Conservation (phyloP, 306 rosid species). For the Vigna reflexopilosa region DNA sequence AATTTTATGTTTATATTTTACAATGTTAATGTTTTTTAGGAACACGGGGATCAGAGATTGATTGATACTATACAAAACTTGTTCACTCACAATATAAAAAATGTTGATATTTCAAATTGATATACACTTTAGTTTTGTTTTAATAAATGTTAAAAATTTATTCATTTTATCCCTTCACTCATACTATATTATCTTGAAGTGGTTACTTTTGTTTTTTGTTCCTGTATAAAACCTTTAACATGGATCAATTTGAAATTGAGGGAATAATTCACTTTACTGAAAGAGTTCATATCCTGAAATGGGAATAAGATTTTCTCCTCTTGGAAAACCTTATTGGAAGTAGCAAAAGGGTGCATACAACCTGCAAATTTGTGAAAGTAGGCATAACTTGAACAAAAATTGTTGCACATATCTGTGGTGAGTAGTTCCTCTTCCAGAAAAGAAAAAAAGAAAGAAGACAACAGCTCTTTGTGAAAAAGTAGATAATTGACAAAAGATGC, state of each 20-base stretch:
- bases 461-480: conserved; percentile 28
- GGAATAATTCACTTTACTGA: neutral
- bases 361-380: conserved; percentile 17
- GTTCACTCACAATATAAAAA: neutral
- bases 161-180: neutral
- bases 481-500: conserved; percentile 36
- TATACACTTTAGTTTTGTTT: neutral
- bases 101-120: neutral
- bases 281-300: conserved; percentile 3
- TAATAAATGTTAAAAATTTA: neutral
- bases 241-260: neutral
- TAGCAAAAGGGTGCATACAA: neutral
- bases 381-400: conserved; percentile 11
- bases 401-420: neutral
- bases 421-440: conserved; percentile 18
- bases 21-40: neutral
- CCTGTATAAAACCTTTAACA: neutral
- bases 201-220: neutral
- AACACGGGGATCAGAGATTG: neutral
- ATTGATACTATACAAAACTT: neutral
- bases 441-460: neutral
- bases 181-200: neutral
- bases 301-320: conserved; percentile 23
- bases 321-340: conserved; percentile 13
- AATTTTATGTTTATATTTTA: too few relatives aligned